Base-by-base conservation (phyloP, 169 alveolate species). In the Eimeria falciformis region DNA sequence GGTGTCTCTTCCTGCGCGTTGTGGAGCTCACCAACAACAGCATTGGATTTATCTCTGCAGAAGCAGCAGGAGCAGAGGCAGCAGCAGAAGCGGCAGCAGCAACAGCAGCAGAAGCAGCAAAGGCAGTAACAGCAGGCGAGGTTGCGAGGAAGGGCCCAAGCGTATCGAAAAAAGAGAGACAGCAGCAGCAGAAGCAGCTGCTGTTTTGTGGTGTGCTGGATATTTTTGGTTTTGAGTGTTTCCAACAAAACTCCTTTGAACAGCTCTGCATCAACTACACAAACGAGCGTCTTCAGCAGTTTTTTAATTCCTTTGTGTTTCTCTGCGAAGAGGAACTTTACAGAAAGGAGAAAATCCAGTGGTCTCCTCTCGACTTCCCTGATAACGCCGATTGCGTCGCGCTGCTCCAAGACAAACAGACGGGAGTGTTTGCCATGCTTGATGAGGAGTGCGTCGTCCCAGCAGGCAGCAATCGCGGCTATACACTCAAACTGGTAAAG, bases 201-300 rank as follows among this genome's bases (percentile, higher is more conserved):
- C 47, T 83, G 58, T 66, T 62, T 58, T 97, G 99, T 58, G 99
- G 99, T 9, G 96, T 98, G 14, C 95, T 98, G 87, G 99, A 98
- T 91, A 98, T 98, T 53, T 98, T 98, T 88, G 99, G 99, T n/a
- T 98, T 98, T 94, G 99, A 99, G 97, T 98, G 99, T 40, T 99
- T 99, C 95, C 96, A 96, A 75, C 65, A 69, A 75, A 99, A 99
- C 96, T 94, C 96, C 56, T 94, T 94, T 33, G 99, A 98, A 95
- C 99, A 99, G 95, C 96, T 99, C 40, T 98, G 99, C 94, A 99
- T 99, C 65, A 99, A 99, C 96, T 99, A 96, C 95, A 98, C 99
- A 25, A 99, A 99, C 95, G 99, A 99, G 95, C 97, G 98, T 71
- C 95, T 97, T 90, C 98, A 97, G 95, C 97, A 96, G 84, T 97